phyloP scores from a whole-genome alignment of 2,329 filamentous ascomycete species.

The Emydomyces testavorans region DNA sequence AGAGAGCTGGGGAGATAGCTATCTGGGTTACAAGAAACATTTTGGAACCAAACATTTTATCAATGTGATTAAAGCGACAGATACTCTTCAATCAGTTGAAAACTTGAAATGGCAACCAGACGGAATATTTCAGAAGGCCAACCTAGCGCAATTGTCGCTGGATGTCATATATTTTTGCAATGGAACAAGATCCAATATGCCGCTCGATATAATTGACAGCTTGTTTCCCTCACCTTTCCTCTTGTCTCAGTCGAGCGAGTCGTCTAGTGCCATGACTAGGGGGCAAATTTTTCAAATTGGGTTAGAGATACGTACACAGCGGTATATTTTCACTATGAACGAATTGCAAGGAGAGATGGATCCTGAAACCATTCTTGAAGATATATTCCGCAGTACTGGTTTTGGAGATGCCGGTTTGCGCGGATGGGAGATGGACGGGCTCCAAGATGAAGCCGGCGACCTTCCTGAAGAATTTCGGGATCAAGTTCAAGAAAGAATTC shows the following conservation, averaged over 20 bases:
- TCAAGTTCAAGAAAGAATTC: slow-evolving; percentile 7
- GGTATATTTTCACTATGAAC: slow-evolving; percentile 9
- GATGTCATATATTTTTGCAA: slow-evolving; percentile 13
- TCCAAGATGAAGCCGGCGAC: slow-evolving; percentile 8
- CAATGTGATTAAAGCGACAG: background rate
- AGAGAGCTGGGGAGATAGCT: slow-evolving; percentile 10
- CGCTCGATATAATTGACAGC: slow-evolving; percentile 6
- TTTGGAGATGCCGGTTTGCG: slow-evolving; percentile 7
- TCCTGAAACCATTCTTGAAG: slow-evolving; percentile 2
- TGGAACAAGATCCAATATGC: background rate
- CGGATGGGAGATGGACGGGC: slow-evolving; percentile 15
- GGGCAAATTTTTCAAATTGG: slow-evolving; percentile 13
- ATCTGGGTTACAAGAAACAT: slow-evolving; percentile 12
- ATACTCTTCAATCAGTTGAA: slow-evolving; percentile 10
- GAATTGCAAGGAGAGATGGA: background rate
- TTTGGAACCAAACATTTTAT: slow-evolving; percentile 14
- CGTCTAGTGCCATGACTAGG: background rate
- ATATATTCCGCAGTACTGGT: slow-evolving; percentile 8
- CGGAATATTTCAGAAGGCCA: slow-evolving; percentile 14
- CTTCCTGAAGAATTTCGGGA: slow-evolving; percentile 9
- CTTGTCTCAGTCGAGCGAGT: background rate
- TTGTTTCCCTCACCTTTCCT: slow-evolving; percentile 11
- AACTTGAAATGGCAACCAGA: slow-evolving; percentile 7
- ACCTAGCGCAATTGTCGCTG: slow-evolving; percentile 15
- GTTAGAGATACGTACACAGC: slow-evolving; percentile 17